Evolutionary conservation across 345 rosid species (phyloP).

Genomic region (Anacardium occidentale): DNA sequence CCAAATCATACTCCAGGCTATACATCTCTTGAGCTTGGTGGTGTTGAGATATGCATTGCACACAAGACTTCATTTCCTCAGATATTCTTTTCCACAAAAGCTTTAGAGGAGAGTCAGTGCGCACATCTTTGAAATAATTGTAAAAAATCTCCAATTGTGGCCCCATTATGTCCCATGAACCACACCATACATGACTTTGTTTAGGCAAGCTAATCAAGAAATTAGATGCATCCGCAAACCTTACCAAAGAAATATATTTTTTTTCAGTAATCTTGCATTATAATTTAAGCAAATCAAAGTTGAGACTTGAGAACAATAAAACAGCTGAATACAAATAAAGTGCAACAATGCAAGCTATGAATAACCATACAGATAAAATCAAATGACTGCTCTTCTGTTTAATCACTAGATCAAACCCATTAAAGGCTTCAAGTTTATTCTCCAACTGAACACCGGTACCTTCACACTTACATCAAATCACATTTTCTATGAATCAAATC

Average conservation of each 20-base stretch:
- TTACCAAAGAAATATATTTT: slow-evolving; percentile 21
- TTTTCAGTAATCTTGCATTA: not conserved
- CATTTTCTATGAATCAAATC: not conserved
- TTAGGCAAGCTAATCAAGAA: slow-evolving; percentile 59
- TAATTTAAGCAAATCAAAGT: not conserved
- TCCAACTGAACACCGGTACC: not conserved
- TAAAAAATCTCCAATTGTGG: slow-evolving; percentile 89
- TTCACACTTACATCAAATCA: not conserved
- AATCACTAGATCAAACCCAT: not conserved
- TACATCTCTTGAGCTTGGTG: slow-evolving; percentile 88
- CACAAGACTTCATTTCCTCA: slow-evolving; percentile 65
- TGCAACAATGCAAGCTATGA: not conserved
- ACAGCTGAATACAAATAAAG: not conserved
- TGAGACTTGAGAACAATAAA: not conserved
- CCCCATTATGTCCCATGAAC: slow-evolving; percentile 75
- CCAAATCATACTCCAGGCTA: slow-evolving; percentile 60
- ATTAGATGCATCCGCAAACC: slow-evolving; percentile 85
- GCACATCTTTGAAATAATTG: slow-evolving; percentile 73
- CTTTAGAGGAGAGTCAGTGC: slow-evolving; percentile 72
- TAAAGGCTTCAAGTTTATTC: not conserved
- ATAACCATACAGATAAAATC: not conserved
- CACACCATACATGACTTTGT: slow-evolving; percentile 87
- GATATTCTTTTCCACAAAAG: slow-evolving; percentile 79
- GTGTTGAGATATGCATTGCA: slow-evolving; percentile 87
- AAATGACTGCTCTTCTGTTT: not conserved